Base-by-base conservation (phyloP, 192 early-diverging fungal species). In the Spizellomyces sp. region DNA sequence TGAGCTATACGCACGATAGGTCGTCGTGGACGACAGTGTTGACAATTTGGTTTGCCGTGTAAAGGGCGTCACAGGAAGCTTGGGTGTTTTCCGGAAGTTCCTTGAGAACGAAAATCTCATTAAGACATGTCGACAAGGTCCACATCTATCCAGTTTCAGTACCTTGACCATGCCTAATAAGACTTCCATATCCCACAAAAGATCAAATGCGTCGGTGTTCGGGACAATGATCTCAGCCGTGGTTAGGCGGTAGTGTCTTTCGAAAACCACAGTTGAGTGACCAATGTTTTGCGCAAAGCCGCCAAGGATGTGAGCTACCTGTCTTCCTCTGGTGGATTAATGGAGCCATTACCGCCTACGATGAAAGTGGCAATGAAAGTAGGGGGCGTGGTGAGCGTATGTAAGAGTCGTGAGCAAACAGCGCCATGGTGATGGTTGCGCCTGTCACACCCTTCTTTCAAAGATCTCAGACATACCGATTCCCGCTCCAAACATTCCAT, bases 401-500 rank as follows among this genome's bases (percentile, higher is more conserved):
- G 27, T 36, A 54, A 54, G 50, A 4, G 50, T 54, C 50, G 50
- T 77, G 36, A 2, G 2, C 27, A 47, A 19, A 55, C 54, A 55
- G 19, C 54, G 27, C 27, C 27, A 3, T 36, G 27, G 3, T 36
- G 3, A 36, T 36, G 27, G 27, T 36, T 36, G 27, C 27, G 27
- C 27, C 0, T 36, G 27, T 3, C 27, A 36, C 27, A 7, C 79
- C 81, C 56, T 90, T 90, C 42, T 81, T 43, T 0, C 84, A 36
- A 36, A 36, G 27, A 36, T 36, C 27, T 36, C 27, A 0, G 27
- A 36, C 27, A 36, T 85, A 73, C 77, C 81, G 15, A 82, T 75
- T 22, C 91, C 94, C 45, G 82, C 82, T 19, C 97, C 96, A 84
- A 97, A 96, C 89, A 98, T 84, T 36, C 90, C 90, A 74, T 98